Base-by-base conservation (phyloP, 2,329 filamentous ascomycete genomes). In the Talaromyces sp. region DNA sequence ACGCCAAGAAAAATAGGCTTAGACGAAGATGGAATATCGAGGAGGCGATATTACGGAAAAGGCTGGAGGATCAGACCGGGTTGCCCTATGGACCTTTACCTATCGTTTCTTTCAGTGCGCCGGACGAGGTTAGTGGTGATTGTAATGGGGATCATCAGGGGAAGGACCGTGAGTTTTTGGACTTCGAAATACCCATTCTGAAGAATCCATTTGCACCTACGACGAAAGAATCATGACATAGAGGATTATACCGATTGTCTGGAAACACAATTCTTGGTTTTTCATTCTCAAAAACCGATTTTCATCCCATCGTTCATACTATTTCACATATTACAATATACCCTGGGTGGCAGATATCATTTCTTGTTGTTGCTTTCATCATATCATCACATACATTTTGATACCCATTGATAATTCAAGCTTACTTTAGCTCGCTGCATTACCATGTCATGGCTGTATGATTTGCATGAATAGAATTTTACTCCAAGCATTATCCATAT, bases 21-120 rank as follows among this genome's bases (percentile, higher is more conserved):
- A 71, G 74, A 61, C 70, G 73, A 24, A 74, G 77, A 35, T 82
- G 80, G 80, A 71, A 73, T 57, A 70, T 81, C 14, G 78, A 81
- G 69, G 78, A 80, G 65, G 74, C 76, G n/a, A 76, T 82, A 54
- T 54, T 77, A 52, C 75, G 78, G 13, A 75, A 73, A 33, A 76
- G 73, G 45, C 69, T 80, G 11, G 79, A 81, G 69, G 66, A 70
- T 47, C 68, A 75, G 27, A 72, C 76, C 56, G 75, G 74, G 9
- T 68, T 73, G 50, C 68, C 69, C 11, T 80, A 79, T 66, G 77
- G 76, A 3, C 75, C 78, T 0, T 67, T 82, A 22, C 79, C 79
- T 9, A 73, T 73, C 13, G 65, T 80, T 7, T 72, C 75, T 5
- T 80, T 80, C 56, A 68, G 54, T n/a, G 67, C 68, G 39, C 50